Base-by-base conservation (phyloP, 305 asterid genomes). In the Rubia tinctorum region DNA sequence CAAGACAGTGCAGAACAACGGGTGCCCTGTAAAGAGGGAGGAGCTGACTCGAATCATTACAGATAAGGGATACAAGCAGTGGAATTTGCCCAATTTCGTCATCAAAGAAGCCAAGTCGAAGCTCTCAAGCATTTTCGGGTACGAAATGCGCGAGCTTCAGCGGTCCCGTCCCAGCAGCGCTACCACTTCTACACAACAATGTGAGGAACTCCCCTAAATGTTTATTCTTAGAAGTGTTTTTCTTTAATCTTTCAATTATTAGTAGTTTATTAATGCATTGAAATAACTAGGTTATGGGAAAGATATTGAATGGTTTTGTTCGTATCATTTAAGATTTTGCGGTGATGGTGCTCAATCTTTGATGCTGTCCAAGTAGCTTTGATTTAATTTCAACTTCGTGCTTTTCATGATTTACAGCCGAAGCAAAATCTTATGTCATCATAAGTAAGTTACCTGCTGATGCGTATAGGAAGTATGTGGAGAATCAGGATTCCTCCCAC, bases 21-120 rank as follows among this genome's bases (percentile, higher is more conserved):
- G 97, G 3, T 93, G 97, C 67, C 97, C 98, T 4, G 84, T 93
- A 9, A 91, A 81, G 76, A 88, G 97, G 82, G 98, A 91, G 49
- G 98, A 94, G 10, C 73, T 94, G 81, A 90, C 97, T 42, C 93
- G 82, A 74, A 73, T 94, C 87, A 79, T 91, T 39, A 82, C 96
- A 9, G 84, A 83, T 43, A 91, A 85, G 76, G 90, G 84, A 30
- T 94, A 91, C 58, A 86, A 68, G 80, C 93, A 87, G 82, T 79
- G 95, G 80, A 80, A 78, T 83, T 82, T 94, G 73, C 95, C 96
- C 63, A 80, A 90, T 75, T 90, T 71, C 71, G 79, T 94, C 25
- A 91, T 94, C 77, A 84, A 86, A 65, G 98, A 86, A 79, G 97
- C 96, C 5, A 90, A 82, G 78, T 68, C 75, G 2, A 90, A 88